These are phyloP conservation scores for Prunella vulgaris DNA, from an alignment of 257 asterid species.

Conservation along the genomic window DNA sequence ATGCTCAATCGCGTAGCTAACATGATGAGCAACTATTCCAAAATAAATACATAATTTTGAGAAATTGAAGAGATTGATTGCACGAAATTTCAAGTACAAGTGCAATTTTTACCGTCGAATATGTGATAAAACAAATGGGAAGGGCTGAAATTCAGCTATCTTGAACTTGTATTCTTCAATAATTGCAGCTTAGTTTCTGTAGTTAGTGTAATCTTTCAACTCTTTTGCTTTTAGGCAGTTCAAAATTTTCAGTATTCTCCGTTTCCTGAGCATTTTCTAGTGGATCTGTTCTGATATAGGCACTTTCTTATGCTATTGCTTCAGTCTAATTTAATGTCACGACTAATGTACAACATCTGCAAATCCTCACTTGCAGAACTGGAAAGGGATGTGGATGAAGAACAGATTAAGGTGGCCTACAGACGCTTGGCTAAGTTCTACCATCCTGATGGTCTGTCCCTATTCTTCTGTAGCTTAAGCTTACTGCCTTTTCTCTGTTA, in stretches of 20 bases:
- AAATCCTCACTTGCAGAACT: conserved; percentile 49
- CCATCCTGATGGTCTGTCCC: conserved; percentile 93
- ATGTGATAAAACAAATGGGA: background rate
- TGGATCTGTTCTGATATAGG: background rate
- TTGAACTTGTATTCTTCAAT: background rate
- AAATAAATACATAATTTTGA: background rate
- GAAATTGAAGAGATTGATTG: background rate
- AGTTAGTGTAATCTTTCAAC: background rate
- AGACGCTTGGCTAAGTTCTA: conserved; percentile 91
- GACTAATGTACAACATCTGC: conserved; percentile 11
- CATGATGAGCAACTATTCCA: background rate
- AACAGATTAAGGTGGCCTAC: conserved; percentile 80
- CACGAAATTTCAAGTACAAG: background rate
- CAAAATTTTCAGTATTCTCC: background rate
- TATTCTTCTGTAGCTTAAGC: conserved; percentile 17
- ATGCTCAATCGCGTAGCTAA: background rate
- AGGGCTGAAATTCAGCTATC: background rate
- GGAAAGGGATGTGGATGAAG: conserved; percentile 85
- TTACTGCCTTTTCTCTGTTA: background rate
- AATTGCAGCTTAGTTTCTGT: background rate
- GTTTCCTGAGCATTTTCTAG: background rate
- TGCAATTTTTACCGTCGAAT: background rate
- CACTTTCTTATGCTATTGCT: background rate
- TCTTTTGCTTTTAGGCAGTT: background rate
- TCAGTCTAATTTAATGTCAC: background rate